A percentile compares a stretch with the other conserved stretches of the same genome.
phyloP scores from a whole-genome alignment of 169 alveolate species.

The Miamiensis avidus region DNA sequence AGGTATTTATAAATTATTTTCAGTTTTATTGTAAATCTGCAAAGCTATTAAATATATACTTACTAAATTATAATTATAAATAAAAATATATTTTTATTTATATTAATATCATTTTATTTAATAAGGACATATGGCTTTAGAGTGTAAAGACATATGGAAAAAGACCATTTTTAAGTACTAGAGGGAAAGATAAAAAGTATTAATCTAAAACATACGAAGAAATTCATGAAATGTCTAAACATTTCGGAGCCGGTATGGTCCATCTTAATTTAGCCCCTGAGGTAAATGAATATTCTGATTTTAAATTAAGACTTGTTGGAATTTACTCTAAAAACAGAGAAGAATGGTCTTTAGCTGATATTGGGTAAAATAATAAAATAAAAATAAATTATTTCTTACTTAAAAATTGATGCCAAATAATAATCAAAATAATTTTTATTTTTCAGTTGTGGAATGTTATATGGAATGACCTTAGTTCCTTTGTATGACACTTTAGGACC shows the following conservation, averaged over 20 bases:
- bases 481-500: constrained; percentile 62
- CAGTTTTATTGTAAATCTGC: too few relatives aligned
- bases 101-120: too few relatives aligned
- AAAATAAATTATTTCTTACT: too few relatives aligned
- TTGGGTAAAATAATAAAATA: constrained; percentile 26
- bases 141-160: background rate
- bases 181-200: background rate
- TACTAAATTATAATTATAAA: too few relatives aligned
- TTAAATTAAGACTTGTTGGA: background rate
- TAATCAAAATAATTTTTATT: too few relatives aligned
- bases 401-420: background rate
- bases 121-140: background rate
- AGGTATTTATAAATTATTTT: too few relatives aligned
- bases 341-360: constrained; percentile 40
- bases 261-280: background rate
- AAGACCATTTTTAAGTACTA: background rate
- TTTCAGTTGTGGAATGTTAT: constrained; percentile 2
- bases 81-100: too few relatives aligned
- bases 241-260: background rate
- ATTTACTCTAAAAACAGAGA: constrained; percentile 35
- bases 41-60: too few relatives aligned
- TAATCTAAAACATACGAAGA: background rate
- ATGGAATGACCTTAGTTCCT: constrained; percentile 46
- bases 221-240: background rate
- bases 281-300: background rate